phyloP scores from a whole-genome alignment of 805 yeast species.

The Metschnikowia lachancei region DNA sequence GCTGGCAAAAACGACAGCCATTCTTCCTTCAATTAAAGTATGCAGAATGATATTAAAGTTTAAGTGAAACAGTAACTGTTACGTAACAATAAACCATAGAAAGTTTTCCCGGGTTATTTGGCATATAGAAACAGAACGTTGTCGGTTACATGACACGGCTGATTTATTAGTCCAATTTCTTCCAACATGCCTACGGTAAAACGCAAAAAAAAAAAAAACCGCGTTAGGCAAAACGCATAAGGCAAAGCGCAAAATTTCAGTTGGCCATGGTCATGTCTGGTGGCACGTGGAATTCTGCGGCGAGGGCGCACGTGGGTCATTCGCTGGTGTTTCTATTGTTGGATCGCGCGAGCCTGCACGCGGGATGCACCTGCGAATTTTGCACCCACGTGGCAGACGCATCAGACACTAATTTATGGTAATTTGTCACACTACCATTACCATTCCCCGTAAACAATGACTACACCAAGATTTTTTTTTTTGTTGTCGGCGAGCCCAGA shows the following conservation, averaged over 20 bases:
- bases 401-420: conserved; percentile 8
- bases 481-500: conserved; percentile 2
- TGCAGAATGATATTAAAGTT: too few species aligned
- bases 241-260: too few species aligned
- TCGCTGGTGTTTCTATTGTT: not conserved
- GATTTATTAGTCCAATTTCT: not conserved
- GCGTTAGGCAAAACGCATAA: too few species aligned
- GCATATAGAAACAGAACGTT: not conserved
- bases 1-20: too few species aligned
- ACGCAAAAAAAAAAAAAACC: too few species aligned
- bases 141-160: not conserved
- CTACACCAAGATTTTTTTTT: conserved; percentile 6
- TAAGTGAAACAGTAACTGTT: too few species aligned
- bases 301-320: conserved; percentile 4
- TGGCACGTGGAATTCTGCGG: conserved; percentile 2
- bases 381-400: conserved; percentile 19
- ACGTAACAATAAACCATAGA: too few species aligned
- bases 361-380: conserved; percentile 1
- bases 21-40: too few species aligned
- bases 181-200: too few species aligned
- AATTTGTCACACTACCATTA: conserved; percentile 18
- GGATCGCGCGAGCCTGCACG: not conserved
- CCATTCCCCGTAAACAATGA: conserved; percentile 2
- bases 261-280: conserved; percentile 1
- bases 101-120: not conserved